phyloP scores from a whole-genome alignment of 352 stramenopile genomes.

The Pythium scleroteichum region DNA sequence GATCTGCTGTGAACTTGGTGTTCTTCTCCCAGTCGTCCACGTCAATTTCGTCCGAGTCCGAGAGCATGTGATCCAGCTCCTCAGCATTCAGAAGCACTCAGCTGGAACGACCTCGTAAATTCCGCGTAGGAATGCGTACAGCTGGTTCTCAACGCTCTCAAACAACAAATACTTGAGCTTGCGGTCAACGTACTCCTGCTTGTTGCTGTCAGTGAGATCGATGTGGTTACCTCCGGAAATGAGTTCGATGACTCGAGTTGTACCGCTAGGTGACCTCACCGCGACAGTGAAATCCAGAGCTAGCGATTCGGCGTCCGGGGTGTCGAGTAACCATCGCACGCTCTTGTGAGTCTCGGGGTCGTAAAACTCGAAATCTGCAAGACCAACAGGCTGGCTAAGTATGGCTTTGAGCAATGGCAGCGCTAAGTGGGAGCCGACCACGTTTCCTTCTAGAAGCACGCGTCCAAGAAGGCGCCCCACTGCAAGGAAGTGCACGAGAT shows the following conservation, averaged over 20 bases:
- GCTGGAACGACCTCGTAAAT: slow-evolving; percentile 94
- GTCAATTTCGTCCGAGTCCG: slow-evolving; percentile 87
- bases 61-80: slow-evolving; percentile 92
- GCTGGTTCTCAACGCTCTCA: slow-evolving; percentile 87
- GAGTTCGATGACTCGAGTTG: slow-evolving; percentile 45
- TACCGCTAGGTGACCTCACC: slow-evolving; percentile 27
- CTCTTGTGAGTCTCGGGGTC: slow-evolving; percentile 64
- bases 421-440: slow-evolving; percentile 94
- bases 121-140: slow-evolving; percentile 90
- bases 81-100: slow-evolving; percentile 92
- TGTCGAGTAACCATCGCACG: slow-evolving; percentile 62
- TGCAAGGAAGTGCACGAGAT: slow-evolving; percentile 66
- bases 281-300: slow-evolving; percentile 65
- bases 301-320: slow-evolving; percentile 54
- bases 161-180: slow-evolving; percentile 94
- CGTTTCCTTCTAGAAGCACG: slow-evolving; percentile 87
- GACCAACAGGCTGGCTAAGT: slow-evolving; percentile 92
- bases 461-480: slow-evolving; percentile 57
- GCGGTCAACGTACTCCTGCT: slow-evolving; percentile 91
- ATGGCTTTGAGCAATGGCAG: slow-evolving; percentile 97
- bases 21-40: slow-evolving; percentile 90
- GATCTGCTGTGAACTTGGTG: slow-evolving; percentile 49
- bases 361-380: slow-evolving; percentile 92
- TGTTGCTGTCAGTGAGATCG: slow-evolving; percentile 94
- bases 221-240: slow-evolving; percentile 64